Conservation (phyloP, 1,284 basidiomycete species). For the Puccinia sorghi region DNA sequence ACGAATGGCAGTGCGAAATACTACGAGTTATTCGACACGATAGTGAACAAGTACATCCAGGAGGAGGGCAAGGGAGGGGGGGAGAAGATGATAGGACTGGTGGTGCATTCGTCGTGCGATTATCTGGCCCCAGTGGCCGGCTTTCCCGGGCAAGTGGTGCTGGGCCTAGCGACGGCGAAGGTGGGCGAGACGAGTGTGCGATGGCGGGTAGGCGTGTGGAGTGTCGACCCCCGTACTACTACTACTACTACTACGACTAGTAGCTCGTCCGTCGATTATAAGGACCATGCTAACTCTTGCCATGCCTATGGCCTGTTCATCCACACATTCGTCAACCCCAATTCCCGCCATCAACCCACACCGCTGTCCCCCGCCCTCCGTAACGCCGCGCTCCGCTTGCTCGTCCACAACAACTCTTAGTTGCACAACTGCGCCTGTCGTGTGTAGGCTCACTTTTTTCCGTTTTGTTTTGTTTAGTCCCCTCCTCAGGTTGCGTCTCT, state of each 20-base stretch:
- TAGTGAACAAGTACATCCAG: conserved; percentile 19
- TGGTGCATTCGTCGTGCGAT: conserved; percentile 37
- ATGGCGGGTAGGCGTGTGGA: conserved; percentile 28
- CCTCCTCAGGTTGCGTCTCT: too few species aligned
- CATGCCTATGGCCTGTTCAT: conserved; percentile 19
- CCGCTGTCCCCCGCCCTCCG: background rate
- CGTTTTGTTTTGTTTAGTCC: too few species aligned
- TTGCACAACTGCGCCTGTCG: too few species aligned
- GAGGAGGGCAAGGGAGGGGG: conserved; percentile 20
- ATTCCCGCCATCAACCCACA: background rate
- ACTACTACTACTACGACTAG: too few species aligned
- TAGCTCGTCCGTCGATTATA: too few species aligned
- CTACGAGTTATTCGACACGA: conserved; percentile 45
- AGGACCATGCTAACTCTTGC: background rate
- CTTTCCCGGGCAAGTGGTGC: conserved; percentile 8
- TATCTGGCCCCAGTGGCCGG: conserved; percentile 16
- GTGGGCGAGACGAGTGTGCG: conserved; percentile 21
- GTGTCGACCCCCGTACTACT: too few species aligned
- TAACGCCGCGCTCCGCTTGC: background rate
- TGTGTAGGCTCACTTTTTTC: too few species aligned
- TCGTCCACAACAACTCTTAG: background rate
- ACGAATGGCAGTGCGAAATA: conserved; percentile 17
- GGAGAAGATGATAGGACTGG: conserved; percentile 15
- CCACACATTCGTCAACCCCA: conserved; percentile 21
- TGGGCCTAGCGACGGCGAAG: background rate